Evolutionary conservation across 2,329 filamentous ascomycete species (phyloP).

Genomic region (Ophiobolus disseminans): DNA sequence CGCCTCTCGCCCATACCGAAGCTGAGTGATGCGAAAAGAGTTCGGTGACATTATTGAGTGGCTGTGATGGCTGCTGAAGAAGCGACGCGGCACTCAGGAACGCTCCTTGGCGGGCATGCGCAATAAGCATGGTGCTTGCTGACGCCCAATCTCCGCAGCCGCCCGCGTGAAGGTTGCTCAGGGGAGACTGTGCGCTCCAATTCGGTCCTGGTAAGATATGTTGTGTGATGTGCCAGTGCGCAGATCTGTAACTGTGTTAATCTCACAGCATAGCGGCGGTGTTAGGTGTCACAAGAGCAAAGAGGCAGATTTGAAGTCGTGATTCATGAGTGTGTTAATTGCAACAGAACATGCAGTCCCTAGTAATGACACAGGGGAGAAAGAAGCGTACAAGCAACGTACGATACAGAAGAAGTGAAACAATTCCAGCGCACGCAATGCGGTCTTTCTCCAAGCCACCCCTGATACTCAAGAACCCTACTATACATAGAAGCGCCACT

Average conservation of each 20-base stretch:
- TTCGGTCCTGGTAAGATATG: not conserved
- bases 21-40: not conserved
- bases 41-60: constrained; percentile 1
- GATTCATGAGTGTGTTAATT: constrained; percentile 22
- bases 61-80: constrained; percentile 3
- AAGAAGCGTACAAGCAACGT: constrained; percentile 19
- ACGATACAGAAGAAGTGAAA: constrained; percentile 26
- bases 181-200: not conserved
- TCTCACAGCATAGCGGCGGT: not conserved
- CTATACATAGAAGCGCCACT: constrained; percentile 1
- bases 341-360: constrained; percentile 12
- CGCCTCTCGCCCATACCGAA: not conserved
- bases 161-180: constrained; percentile 1
- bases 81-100: constrained; percentile 10
- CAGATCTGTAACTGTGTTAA: not conserved
- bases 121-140: constrained; percentile 5
- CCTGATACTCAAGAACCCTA: constrained; percentile 10
- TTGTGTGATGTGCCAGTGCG: not conserved
- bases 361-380: constrained; percentile 13
- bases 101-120: constrained; percentile 7
- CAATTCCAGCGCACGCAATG: constrained; percentile 18
- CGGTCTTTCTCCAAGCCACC: constrained; percentile 22
- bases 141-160: constrained; percentile 10
- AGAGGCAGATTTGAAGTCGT: constrained; percentile 6
- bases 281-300: not conserved